phyloP scores from a whole-genome alignment of 1,139 yeast genomes.

The Diutina rugosa region DNA sequence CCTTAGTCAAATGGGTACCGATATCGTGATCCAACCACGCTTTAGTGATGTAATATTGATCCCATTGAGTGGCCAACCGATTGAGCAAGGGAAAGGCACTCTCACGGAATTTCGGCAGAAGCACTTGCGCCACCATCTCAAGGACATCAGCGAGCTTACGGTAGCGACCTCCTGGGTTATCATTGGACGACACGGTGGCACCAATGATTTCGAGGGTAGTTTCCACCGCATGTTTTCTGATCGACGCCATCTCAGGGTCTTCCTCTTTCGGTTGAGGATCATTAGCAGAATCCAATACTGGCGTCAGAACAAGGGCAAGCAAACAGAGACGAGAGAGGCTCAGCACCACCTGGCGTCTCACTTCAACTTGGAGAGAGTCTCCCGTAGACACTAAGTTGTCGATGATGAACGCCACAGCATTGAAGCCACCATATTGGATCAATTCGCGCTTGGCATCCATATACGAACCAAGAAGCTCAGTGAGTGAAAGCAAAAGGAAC shows the following conservation, averaged over 20 bases:
- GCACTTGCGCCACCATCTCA: slow-evolving; percentile 33
- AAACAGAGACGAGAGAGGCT: slow-evolving; percentile 40
- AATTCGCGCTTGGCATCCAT: slow-evolving; percentile 75
- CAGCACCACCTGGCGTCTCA: slow-evolving; percentile 29
- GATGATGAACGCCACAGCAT: background rate
- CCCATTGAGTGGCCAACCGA: slow-evolving; percentile 36
- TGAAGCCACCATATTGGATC: slow-evolving; percentile 14
- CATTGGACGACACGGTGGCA: slow-evolving; percentile 24
- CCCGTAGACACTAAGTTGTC: background rate
- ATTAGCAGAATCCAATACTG: slow-evolving; percentile 25
- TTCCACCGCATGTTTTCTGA: slow-evolving; percentile 66
- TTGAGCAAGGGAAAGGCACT: slow-evolving; percentile 32
- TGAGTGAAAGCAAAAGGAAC: slow-evolving; percentile 52
- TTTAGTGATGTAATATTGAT: slow-evolving; percentile 47
- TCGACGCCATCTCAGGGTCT: slow-evolving; percentile 58
- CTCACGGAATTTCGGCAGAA: slow-evolving; percentile 28
- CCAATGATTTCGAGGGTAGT: slow-evolving; percentile 48
- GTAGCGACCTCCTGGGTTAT: slow-evolving; percentile 28
- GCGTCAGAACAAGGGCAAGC: slow-evolving; percentile 48
- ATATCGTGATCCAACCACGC: slow-evolving; percentile 56
- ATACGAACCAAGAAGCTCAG: slow-evolving; percentile 69
- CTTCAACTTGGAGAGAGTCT: background rate
- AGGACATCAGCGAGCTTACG: slow-evolving; percentile 45
- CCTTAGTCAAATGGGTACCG: slow-evolving; percentile 41
- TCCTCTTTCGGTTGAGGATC: slow-evolving; percentile 34